Percentiles rank a stretch among this genome's conserved stretches.
These are phyloP conservation scores for Colletotrichum sp. DNA, from an alignment of 2,329 filamentous ascomycete species.

Conservation along the genomic window DNA sequence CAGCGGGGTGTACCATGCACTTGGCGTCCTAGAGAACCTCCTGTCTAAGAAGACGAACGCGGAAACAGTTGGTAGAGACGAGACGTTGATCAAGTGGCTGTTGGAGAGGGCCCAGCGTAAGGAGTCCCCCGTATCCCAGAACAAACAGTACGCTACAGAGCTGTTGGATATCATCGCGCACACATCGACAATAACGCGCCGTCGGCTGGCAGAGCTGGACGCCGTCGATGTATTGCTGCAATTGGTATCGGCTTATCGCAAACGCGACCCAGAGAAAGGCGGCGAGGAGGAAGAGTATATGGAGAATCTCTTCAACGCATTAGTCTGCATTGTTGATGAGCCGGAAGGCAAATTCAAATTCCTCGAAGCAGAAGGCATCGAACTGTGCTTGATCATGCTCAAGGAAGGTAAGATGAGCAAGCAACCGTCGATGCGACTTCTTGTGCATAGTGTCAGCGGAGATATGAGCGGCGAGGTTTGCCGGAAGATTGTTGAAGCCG, in stretches of 20 bases:
- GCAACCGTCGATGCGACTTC: conserved; percentile 74
- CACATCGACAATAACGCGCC: conserved; percentile 69
- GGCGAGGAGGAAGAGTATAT: conserved; percentile 93
- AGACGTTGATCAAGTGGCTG: conserved; percentile 76
- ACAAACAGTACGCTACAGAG: conserved; percentile 95
- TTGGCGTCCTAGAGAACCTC: conserved; percentile 85
- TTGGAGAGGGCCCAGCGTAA: conserved; percentile 72
- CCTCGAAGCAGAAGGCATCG: conserved; percentile 87
- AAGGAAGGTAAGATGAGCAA: conserved; percentile 87
- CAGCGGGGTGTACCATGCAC: conserved; percentile 83
- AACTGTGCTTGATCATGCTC: conserved; percentile 90
- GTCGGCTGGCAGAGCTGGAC: conserved; percentile 67
- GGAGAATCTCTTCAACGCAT: conserved; percentile 88
- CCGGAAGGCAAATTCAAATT: conserved; percentile 79
- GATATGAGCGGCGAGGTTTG: conserved; percentile 66
- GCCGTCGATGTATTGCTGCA: conserved; percentile 83
- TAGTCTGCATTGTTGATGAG: conserved; percentile 83
- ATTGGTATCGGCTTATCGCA: conserved; percentile 82
- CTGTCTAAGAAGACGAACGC: conserved; percentile 73
- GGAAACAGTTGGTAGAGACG: conserved; percentile 74
- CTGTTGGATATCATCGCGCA: conserved; percentile 89
- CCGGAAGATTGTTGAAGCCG: conserved; percentile 78
- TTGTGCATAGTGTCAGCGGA: conserved; percentile 78
- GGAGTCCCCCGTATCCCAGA: conserved; percentile 77
- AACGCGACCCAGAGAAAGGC: conserved; percentile 83